phyloP scores from a whole-genome alignment of 129 eudicot genomes.

The Saposhnikovia divaricata region DNA sequence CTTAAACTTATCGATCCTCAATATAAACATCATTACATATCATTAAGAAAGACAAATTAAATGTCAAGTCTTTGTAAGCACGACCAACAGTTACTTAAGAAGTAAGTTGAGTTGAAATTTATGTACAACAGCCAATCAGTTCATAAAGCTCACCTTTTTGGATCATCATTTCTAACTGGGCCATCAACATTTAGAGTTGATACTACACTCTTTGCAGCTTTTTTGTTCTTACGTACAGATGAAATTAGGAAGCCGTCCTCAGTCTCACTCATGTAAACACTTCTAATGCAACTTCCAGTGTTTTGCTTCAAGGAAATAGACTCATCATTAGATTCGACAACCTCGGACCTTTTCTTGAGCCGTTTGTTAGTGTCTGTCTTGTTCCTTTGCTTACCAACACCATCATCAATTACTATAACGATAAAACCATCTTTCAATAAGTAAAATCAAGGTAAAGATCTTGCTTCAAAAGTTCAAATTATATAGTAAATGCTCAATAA shows the following conservation, averaged over 20 bases:
- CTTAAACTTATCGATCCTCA: neutral
- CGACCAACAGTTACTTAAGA: neutral
- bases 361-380: conserved; percentile 24
- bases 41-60: neutral
- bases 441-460: neutral
- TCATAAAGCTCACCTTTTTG: conserved; percentile 31
- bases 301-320: conserved; percentile 11
- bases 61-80: neutral
- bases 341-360: conserved; percentile 44
- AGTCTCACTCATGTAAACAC: conserved; percentile 35
- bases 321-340: conserved; percentile 58
- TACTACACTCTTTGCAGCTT: conserved; percentile 11
- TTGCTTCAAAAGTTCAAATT: neutral
- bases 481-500: neutral
- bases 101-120: neutral
- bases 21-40: neutral
- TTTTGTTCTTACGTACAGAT: conserved; percentile 31
- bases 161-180: conserved; percentile 12
- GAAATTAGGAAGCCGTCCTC: conserved; percentile 47
- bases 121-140: neutral
- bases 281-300: conserved; percentile 7
- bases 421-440: neutral
- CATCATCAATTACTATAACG: conserved; percentile 22
- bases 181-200: conserved; percentile 6
- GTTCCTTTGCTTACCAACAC: conserved; percentile 19